A percentile compares a stretch with the other conserved stretches of the same genome.
phyloP scores from a whole-genome alignment of 345 rosid genomes.

The Eucalyptus cloeziana region DNA sequence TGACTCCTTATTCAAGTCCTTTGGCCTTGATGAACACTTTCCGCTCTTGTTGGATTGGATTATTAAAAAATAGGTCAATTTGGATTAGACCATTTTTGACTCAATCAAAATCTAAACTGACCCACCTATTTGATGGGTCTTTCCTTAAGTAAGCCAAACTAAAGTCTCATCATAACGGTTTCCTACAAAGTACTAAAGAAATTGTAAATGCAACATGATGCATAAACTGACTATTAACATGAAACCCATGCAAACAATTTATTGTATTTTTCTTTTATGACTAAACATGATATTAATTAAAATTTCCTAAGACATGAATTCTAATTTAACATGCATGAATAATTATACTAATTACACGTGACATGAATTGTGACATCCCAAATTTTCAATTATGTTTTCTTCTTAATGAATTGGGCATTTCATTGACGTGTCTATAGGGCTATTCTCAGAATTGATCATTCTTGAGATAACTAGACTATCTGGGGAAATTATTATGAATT shows the following conservation, averaged over 20 bases:
- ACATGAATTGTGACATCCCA: too few species aligned
- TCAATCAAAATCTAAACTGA: not conserved
- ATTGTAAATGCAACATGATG: not conserved
- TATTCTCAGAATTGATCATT: too few species aligned
- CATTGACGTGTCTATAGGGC: too few species aligned
- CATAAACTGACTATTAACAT: not conserved
- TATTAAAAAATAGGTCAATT: not conserved
- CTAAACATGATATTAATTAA: not conserved
- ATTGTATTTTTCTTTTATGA: not conserved
- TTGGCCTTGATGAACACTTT: rapidly evolving
- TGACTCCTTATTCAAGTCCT: not conserved
- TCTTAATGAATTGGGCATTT: too few species aligned
- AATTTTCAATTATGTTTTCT: too few species aligned
- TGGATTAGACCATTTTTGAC: too few species aligned
- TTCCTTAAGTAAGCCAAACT: not conserved
- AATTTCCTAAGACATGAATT: not conserved
- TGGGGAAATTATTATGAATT: too few species aligned
- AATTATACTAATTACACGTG: not conserved
- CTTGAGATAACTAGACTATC: too few species aligned
- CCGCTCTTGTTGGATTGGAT: not conserved
- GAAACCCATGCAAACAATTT: not conserved
- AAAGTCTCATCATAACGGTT: not conserved
- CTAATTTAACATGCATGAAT: not conserved
- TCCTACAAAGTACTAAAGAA: not conserved
- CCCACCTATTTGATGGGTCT: not conserved